Base-by-base conservation (phyloP, 1,284 basidiomycete species). In the Ganoderma lingzhi region DNA sequence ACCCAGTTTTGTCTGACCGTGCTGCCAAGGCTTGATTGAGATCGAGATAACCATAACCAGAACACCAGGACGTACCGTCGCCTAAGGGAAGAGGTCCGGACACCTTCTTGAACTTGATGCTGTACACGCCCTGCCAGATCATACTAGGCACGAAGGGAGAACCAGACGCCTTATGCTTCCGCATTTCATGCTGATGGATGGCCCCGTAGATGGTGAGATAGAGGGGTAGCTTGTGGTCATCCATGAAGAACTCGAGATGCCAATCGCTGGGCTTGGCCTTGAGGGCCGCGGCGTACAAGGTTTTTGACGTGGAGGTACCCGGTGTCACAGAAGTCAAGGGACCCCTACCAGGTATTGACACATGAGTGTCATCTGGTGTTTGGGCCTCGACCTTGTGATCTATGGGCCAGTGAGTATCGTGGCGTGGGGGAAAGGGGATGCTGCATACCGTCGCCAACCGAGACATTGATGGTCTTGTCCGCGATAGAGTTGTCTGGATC, bases 191-290 rank as follows among this genome's bases (percentile, higher is more conserved):
- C 72, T 94, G 93, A 79, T 99, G 96, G 55, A 99, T 93, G 0
- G 96, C 97, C 3, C 97, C 97, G 77, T 98, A 99, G 69, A 99
- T 92, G 0, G 98, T 99, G 70, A 97, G 87, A 78, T 96, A 93
- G 70, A 97, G 82, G 0, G 92, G 91, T 32, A 99, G 83, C 17
- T 89, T 83, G 69, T 95, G 90, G 68, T 94, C 96, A 75, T 96
- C 95, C 87, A 99, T 93, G n/a, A 89, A 93, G 80, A 99, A 99
- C 79, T 97, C 94, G 61, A 99, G 88, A 79, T 99, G 97, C 96
- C 96, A 99, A 77, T 99, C 97, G 30, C 88, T 89, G 0, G 96
- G 95, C 77, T 95, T 94, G 1, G 95, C 85, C 82, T 97, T 98
- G 71, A 98, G 85, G 4, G 96, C 97, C 1, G 96, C 92, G 23